Percentiles rank a stretch among this genome's conserved stretches.
Evolutionary conservation across 192 early-diverging fungal genomes (phyloP).

Genomic region (Rhizoclosmatium sp.): DNA sequence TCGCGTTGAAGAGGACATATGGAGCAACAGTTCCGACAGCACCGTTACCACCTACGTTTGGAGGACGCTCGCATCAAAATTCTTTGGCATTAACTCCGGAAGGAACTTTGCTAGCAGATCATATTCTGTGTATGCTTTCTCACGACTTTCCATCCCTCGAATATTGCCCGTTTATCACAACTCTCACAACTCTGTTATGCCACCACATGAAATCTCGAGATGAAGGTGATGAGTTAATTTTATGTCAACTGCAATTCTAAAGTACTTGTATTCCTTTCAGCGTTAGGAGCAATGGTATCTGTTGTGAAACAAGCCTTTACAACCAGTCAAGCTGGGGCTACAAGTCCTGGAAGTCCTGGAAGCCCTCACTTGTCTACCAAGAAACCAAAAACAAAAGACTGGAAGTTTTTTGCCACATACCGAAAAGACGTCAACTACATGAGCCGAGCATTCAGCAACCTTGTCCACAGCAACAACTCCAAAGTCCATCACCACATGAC

Average conservation of each 20-base stretch:
- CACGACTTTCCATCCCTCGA: constrained; percentile 58
- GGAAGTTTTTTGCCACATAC: constrained; percentile 54
- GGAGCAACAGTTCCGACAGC: constrained; percentile 44
- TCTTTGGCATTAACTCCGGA: constrained; percentile 34
- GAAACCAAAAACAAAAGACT: constrained; percentile 30
- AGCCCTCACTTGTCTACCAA: neutral
- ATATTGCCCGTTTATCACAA: constrained; percentile 53
- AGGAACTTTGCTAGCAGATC: constrained; percentile 36
- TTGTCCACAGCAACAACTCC: constrained; percentile 36
- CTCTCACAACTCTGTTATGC: constrained; percentile 41
- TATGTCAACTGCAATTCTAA: neutral
- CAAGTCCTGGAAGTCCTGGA: neutral
- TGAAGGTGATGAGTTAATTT: constrained; percentile 30
- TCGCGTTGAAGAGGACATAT: constrained; percentile 45
- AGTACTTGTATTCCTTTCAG: neutral
- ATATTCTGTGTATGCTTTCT: constrained; percentile 52
- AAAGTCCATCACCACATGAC: constrained; percentile 48
- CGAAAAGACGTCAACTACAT: constrained; percentile 54
- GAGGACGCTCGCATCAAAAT: constrained; percentile 41
- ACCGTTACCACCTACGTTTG: constrained; percentile 52
- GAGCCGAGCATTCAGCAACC: constrained; percentile 51
- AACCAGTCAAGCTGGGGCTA: neutral
- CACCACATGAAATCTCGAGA: constrained; percentile 50
- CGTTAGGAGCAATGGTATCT: constrained; percentile 43
- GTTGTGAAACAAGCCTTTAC: constrained; percentile 49